Evolutionary conservation across 2,329 filamentous ascomycete genomes (phyloP).

Genomic region (Fusarium nygamai): DNA sequence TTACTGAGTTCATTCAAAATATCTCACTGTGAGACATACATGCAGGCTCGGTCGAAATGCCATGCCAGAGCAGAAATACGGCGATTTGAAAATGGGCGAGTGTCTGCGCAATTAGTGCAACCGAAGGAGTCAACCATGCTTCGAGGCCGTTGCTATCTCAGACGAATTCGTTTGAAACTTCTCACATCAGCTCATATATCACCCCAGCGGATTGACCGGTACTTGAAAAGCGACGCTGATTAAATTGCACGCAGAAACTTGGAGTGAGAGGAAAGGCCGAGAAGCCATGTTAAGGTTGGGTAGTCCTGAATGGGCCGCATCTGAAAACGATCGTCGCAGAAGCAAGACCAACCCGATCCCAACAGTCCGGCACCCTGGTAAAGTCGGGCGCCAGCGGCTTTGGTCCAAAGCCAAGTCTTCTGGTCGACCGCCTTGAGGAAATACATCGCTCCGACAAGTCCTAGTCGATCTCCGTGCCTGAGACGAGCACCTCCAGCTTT

Average conservation of each 20-base stretch:
- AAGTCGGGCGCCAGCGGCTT: conserved; percentile 41
- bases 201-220: not conserved
- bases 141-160: not conserved
- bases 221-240: conserved; percentile 11
- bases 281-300: conserved; percentile 13
- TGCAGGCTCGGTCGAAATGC: not conserved
- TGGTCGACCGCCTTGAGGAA: conserved; percentile 31
- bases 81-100: not conserved
- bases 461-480: conserved; percentile 33
- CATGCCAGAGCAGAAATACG: not conserved
- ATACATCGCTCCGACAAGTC: conserved; percentile 19
- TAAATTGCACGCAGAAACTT: conserved; percentile 1
- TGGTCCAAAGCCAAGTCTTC: conserved; percentile 40
- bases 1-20: conserved; percentile 6
- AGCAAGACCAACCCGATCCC: conserved; percentile 22
- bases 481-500: conserved; percentile 35
- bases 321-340: conserved; percentile 28
- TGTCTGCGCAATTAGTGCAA: not conserved
- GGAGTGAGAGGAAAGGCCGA: not conserved
- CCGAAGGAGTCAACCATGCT: not conserved
- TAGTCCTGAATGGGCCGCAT: conserved; percentile 23
- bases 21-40: conserved; percentile 19
- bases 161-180: not conserved
- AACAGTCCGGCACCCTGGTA: conserved; percentile 35
- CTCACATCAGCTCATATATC: not conserved